Conservation (phyloP, 2,329 filamentous ascomycete genomes). For the Pseudovirgaria hyperparasitica region DNA sequence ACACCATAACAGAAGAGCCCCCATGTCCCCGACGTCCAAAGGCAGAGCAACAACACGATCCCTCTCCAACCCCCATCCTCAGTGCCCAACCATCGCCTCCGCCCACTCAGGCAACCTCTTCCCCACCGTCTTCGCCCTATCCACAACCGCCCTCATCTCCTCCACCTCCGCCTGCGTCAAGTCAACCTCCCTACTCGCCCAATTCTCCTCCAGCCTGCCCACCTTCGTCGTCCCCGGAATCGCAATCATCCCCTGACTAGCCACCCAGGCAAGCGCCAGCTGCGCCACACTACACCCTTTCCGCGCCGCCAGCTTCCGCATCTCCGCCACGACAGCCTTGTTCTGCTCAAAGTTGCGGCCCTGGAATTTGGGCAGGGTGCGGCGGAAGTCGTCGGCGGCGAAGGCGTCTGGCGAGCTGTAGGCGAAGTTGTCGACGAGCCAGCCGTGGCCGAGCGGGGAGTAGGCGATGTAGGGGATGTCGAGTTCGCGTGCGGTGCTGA, state of each 20-base stretch:
- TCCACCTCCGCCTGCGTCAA: slow-evolving; percentile 17
- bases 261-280: slow-evolving; percentile 34
- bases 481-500: slow-evolving; percentile 30
- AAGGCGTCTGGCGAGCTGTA: slow-evolving; percentile 33
- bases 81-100: slow-evolving; percentile 11
- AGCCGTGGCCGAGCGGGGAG: slow-evolving; percentile 23
- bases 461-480: slow-evolving; percentile 29
- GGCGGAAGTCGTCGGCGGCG: slow-evolving; percentile 18
- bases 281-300: slow-evolving; percentile 47
- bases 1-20: too few species aligned
- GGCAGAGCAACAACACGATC: too few species aligned
- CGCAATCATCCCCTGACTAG: slow-evolving; percentile 37
- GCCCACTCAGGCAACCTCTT: slow-evolving; percentile 20
- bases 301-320: slow-evolving; percentile 18
- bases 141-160: slow-evolving; percentile 14
- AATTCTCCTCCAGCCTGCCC: slow-evolving; percentile 19
- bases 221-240: slow-evolving; percentile 35
- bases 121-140: slow-evolving; percentile 28
- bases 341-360: slow-evolving; percentile 27
- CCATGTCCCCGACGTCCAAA: too few species aligned
- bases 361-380: slow-evolving; percentile 28
- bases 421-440: slow-evolving; percentile 14
- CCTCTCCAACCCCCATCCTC: too few species aligned
- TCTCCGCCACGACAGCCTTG: slow-evolving; percentile 18
- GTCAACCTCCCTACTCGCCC: slow-evolving; percentile 13